Percentiles rank a stretch among this genome's conserved stretches.
Evolutionary conservation across 1,284 basidiomycete genomes (phyloP).

Genomic region (Rhizopogon parksii): DNA sequence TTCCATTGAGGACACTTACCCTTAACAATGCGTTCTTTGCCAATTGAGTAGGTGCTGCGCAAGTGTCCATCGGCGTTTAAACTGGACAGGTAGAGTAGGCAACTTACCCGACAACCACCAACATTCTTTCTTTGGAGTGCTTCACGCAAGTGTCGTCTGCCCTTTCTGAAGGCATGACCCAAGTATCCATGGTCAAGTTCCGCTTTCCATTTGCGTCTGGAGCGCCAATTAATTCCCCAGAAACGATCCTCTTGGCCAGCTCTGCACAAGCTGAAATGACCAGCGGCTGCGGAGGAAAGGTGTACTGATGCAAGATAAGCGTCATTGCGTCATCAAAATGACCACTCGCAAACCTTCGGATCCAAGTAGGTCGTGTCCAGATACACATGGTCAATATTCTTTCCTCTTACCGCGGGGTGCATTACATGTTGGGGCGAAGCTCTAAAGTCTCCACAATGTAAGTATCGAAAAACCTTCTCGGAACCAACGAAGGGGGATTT

Average conservation of each 20-base stretch:
- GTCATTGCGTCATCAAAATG: not conserved
- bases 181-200: slow-evolving; percentile 36
- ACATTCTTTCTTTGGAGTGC: slow-evolving; percentile 28
- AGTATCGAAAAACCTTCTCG: slow-evolving; percentile 70
- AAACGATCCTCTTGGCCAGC: slow-evolving; percentile 58
- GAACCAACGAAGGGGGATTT: slow-evolving; percentile 69
- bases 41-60: slow-evolving; percentile 86
- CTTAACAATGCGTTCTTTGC: slow-evolving; percentile 96
- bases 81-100: not conserved
- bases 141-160: slow-evolving; percentile 28
- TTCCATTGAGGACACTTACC: slow-evolving; percentile 38
- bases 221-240: slow-evolving; percentile 30
- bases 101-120: slow-evolving; percentile 85
- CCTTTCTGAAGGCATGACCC: slow-evolving; percentile 26
- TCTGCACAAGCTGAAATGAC: slow-evolving; percentile 91
- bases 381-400: slow-evolving; percentile 82
- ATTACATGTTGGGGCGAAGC: slow-evolving; percentile 79
- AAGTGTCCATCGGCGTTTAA: slow-evolving; percentile 5
- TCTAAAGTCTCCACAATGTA: slow-evolving; percentile 95
- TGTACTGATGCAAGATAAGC: slow-evolving; percentile 51
- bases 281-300: slow-evolving; percentile 89
- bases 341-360: slow-evolving; percentile 52
- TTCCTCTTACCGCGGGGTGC: slow-evolving; percentile 76
- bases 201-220: slow-evolving; percentile 14
- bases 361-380: slow-evolving; percentile 97